phyloP scores from a whole-genome alignment of 1,284 basidiomycete genomes.

The Gymnopus androsaceus region DNA sequence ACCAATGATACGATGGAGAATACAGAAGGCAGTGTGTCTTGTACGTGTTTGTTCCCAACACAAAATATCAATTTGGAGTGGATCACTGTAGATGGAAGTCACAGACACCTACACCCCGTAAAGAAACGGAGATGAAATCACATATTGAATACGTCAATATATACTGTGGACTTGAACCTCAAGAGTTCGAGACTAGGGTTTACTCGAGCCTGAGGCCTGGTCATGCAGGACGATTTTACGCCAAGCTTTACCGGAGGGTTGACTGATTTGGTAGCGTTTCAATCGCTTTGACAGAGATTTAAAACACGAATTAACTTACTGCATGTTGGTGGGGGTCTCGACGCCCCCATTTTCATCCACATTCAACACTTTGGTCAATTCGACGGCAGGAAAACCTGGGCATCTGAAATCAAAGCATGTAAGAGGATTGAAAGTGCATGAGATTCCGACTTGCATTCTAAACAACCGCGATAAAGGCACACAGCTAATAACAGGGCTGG shows the following conservation, averaged over 20 bases:
- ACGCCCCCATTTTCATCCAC: constrained; percentile 63
- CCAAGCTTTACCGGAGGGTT: constrained; percentile 59
- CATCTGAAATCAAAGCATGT: constrained; percentile 48
- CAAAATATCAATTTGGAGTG: no score
- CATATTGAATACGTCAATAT: no score
- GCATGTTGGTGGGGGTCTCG: constrained; percentile 48
- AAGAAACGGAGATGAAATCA: no score
- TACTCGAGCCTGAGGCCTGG: neutral
- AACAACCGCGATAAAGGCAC: constrained; percentile 74
- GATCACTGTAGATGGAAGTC: no score
- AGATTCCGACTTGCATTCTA: constrained; percentile 56
- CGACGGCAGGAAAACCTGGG: constrained; percentile 60
- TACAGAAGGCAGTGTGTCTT: no score
- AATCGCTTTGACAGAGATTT: neutral
- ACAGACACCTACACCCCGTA: no score
- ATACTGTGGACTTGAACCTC: no score
- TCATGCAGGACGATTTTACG: constrained; percentile 39
- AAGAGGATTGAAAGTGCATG: neutral
- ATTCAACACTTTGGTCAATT: constrained; percentile 64
- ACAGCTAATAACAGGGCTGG: constrained; percentile 49
- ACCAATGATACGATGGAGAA: no score
- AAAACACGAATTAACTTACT: constrained; percentile 35
- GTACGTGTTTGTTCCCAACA: no score
- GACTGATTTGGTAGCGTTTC: neutral
- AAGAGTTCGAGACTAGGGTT: no score